Evolutionary conservation across 1,139 yeast genomes (phyloP).

Genomic region (Blastobotrys proliferans): DNA sequence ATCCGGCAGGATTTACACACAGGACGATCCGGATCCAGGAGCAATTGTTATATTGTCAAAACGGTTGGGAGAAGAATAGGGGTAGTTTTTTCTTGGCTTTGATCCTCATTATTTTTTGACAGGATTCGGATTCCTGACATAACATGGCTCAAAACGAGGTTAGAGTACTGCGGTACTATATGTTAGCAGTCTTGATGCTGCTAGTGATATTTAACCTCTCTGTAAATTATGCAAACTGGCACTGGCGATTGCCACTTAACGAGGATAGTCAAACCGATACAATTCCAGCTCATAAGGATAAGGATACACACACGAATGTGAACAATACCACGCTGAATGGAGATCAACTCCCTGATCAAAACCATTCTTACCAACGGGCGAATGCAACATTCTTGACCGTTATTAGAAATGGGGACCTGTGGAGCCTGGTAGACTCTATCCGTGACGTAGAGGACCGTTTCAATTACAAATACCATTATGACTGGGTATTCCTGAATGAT

Average conservation of each 20-base stretch:
- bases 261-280: slow-evolving; percentile 70
- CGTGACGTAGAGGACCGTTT: slow-evolving; percentile 67
- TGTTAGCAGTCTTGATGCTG: slow-evolving; percentile 37
- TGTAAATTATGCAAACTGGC: slow-evolving; percentile 28
- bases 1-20: too few species aligned
- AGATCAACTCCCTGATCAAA: too few species aligned
- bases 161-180: slow-evolving; percentile 36
- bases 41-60: too few species aligned
- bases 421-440: slow-evolving; percentile 55
- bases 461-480: slow-evolving; percentile 60
- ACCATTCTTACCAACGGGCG: slow-evolving; percentile 18
- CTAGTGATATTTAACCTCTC: slow-evolving; percentile 37
- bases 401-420: slow-evolving; percentile 65
- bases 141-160: slow-evolving; percentile 40
- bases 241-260: too few species aligned
- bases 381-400: slow-evolving; percentile 71
- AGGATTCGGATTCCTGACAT: too few species aligned
- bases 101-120: too few species aligned
- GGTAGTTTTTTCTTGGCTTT: too few species aligned
- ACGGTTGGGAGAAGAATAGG: too few species aligned
- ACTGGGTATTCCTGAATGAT: slow-evolving; percentile 75
- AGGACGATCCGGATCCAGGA: too few species aligned
- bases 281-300: too few species aligned
- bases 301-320: neutral
- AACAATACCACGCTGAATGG: too few species aligned